A percentile compares a stretch with the other conserved stretches of the same genome.
Evolutionary conservation across 2,329 filamentous ascomycete genomes (phyloP).

Genomic region (Pseudonectria foliicola): DNA sequence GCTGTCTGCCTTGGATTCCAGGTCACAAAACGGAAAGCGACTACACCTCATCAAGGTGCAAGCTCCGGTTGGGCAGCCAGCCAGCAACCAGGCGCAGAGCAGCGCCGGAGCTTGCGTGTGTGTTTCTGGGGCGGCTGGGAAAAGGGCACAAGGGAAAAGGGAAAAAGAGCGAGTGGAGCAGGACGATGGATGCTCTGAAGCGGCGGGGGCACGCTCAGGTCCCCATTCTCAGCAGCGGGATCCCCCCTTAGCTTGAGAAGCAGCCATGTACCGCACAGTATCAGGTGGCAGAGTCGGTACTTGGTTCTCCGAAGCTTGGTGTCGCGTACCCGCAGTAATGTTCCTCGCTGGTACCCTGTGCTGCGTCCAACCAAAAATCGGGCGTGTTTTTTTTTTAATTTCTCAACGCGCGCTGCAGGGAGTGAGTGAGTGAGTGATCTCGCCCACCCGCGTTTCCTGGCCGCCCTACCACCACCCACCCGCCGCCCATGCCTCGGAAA

Average conservation of each 20-base stretch:
- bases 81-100: neutral
- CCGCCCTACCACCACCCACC: too few relatives aligned
- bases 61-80: constrained; percentile 17
- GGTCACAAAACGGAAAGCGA: too few relatives aligned
- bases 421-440: too few relatives aligned
- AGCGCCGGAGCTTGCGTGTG: constrained; percentile 8
- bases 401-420: constrained; percentile 7
- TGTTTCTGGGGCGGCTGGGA: constrained; percentile 9
- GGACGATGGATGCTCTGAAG: constrained; percentile 17
- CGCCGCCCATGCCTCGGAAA: too few relatives aligned
- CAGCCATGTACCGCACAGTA: constrained; percentile 31
- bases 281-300: constrained; percentile 26
- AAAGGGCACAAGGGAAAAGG: constrained; percentile 7
- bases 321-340: constrained; percentile 30
- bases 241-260: constrained; percentile 11
- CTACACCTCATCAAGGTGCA: neutral
- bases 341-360: constrained; percentile 25
- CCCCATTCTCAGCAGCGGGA: constrained; percentile 18
- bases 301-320: constrained; percentile 27
- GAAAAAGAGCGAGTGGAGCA: constrained; percentile 23
- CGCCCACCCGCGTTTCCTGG: too few relatives aligned
- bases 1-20: constrained; percentile 12
- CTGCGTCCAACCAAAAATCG: constrained; percentile 20
- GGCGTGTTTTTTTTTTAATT: constrained; percentile 22
- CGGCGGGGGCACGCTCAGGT: constrained; percentile 26